Conservation (phyloP, 306 rosid species). For the Ormosia semicastrata region DNA sequence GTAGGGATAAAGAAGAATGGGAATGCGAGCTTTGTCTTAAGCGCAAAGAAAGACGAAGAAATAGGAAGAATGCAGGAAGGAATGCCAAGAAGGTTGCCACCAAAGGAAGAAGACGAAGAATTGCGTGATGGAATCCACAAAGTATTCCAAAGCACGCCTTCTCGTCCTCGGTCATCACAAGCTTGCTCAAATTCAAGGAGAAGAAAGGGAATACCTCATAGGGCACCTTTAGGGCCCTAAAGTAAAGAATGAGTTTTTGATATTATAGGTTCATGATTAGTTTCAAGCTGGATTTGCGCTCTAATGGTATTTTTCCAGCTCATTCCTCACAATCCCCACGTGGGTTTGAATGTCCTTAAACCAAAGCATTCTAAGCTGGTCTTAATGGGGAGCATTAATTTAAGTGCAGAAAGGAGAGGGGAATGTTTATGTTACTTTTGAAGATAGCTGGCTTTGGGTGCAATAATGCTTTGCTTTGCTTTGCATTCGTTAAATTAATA, state of each 20-base stretch:
- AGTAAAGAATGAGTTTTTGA: neutral
- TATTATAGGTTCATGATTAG: slow-evolving; percentile 3
- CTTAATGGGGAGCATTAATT: slow-evolving; percentile 33
- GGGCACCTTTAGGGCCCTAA: slow-evolving; percentile 69
- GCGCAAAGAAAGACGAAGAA: slow-evolving; percentile 48
- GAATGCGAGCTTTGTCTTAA: slow-evolving; percentile 40
- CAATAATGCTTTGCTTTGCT: slow-evolving; percentile 48
- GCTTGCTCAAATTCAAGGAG: slow-evolving; percentile 59
- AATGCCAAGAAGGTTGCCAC: slow-evolving; percentile 31
- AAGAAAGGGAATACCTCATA: slow-evolving; percentile 70
- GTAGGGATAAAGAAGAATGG: slow-evolving; percentile 52
- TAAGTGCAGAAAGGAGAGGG: slow-evolving; percentile 18
- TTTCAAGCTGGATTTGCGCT: slow-evolving; percentile 23
- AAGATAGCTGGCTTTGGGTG: slow-evolving; percentile 38
- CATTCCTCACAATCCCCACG: slow-evolving; percentile 46
- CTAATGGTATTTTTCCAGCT: slow-evolving; percentile 32
- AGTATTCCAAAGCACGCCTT: slow-evolving; percentile 39
- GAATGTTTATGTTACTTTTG: slow-evolving; percentile 29
- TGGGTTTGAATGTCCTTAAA: slow-evolving; percentile 38
- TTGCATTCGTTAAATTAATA: slow-evolving; percentile 16
- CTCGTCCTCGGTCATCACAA: slow-evolving; percentile 12
- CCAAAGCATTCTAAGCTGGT: slow-evolving; percentile 42
- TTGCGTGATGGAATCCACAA: slow-evolving; percentile 48
- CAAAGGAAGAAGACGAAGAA: slow-evolving; percentile 44
- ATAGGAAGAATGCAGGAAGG: slow-evolving; percentile 46